These are phyloP conservation scores for Exserohilum rostratum DNA, from an alignment of 2,329 filamentous ascomycete genomes.

Conservation along the genomic window DNA sequence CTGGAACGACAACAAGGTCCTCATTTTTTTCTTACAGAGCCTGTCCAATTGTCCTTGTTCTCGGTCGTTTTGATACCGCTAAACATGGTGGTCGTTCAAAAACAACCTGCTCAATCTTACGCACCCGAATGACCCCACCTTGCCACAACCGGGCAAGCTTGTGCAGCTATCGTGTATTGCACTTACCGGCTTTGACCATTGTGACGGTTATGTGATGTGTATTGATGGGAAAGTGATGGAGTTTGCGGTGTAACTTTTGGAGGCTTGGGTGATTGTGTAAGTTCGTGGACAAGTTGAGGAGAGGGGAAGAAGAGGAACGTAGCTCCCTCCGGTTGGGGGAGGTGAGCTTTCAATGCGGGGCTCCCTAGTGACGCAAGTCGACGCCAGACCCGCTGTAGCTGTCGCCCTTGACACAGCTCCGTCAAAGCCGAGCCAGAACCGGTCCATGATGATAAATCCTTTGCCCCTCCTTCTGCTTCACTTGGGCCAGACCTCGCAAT, in stretches of 20 bases:
- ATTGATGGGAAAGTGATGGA: constrained; percentile 20
- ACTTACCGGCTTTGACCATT: constrained; percentile 98
- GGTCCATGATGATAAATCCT: constrained; percentile 42
- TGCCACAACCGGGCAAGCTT: constrained; percentile 32
- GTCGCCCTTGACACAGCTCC: constrained; percentile 2
- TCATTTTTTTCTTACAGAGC: constrained; percentile 13
- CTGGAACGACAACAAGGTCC: constrained; percentile 31
- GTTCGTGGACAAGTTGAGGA: constrained; percentile 12
- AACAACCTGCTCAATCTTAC: constrained; percentile 67
- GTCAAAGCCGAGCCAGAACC: constrained; percentile 28
- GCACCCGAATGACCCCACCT: constrained; percentile 49
- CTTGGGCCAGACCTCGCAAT: neutral
- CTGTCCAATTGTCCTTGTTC: constrained; percentile 28
- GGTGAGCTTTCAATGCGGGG: constrained; percentile 43
- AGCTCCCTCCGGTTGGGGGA: neutral
- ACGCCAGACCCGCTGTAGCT: constrained; percentile 26
- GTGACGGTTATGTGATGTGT: constrained; percentile 62
- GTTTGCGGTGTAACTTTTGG: neutral
- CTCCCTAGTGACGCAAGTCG: constrained; percentile 41
- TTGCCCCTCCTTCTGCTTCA: constrained; percentile 13
- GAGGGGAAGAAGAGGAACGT: constrained; percentile 2
- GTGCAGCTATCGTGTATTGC: constrained; percentile 15
- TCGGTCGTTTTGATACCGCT: constrained; percentile 7
- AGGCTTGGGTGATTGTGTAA: constrained; percentile 12
- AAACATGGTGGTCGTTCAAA: constrained; percentile 18